These are phyloP conservation scores for Byssoonygena ceratinophila DNA, from an alignment of 2,329 filamentous ascomycete species.

Conservation along the genomic window DNA sequence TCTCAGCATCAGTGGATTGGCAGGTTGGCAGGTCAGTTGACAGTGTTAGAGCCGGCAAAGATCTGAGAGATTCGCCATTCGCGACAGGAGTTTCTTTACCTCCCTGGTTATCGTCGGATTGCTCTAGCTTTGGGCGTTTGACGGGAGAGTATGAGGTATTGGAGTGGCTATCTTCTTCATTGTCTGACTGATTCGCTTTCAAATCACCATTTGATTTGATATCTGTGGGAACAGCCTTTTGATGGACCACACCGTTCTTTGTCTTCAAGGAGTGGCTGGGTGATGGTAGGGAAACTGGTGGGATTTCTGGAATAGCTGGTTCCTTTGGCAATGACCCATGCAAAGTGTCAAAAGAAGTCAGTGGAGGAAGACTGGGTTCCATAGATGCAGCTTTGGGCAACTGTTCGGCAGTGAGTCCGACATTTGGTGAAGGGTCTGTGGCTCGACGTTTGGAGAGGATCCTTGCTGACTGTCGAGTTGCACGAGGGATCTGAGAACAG, in stretches of 20 bases:
- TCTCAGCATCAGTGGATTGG: constrained; percentile 10
- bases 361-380: constrained; percentile 3
- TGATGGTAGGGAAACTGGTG: not conserved
- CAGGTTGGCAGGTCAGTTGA: not conserved
- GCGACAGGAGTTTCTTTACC: not conserved
- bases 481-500: constrained; percentile 3
- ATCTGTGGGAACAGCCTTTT: not conserved
- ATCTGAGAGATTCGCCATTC: not conserved
- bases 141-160: not conserved
- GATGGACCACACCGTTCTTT: not conserved
- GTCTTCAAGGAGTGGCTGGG: not conserved
- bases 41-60: constrained; percentile 3
- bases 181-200: not conserved
- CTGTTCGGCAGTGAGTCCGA: not conserved
- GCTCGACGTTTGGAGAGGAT: constrained; percentile 14
- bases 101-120: not conserved
- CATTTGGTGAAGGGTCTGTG: constrained; percentile 8
- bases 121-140: constrained; percentile 4
- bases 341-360: not conserved
- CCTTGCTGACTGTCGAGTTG: constrained; percentile 16
- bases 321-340: not conserved
- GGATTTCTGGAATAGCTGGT: not conserved
- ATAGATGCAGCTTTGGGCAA: constrained; percentile 8
- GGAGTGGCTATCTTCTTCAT: not conserved
- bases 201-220: not conserved